These are phyloP conservation scores for Didymellaceae sp. DNA, from an alignment of 2,329 filamentous ascomycete genomes.

Conservation along the genomic window DNA sequence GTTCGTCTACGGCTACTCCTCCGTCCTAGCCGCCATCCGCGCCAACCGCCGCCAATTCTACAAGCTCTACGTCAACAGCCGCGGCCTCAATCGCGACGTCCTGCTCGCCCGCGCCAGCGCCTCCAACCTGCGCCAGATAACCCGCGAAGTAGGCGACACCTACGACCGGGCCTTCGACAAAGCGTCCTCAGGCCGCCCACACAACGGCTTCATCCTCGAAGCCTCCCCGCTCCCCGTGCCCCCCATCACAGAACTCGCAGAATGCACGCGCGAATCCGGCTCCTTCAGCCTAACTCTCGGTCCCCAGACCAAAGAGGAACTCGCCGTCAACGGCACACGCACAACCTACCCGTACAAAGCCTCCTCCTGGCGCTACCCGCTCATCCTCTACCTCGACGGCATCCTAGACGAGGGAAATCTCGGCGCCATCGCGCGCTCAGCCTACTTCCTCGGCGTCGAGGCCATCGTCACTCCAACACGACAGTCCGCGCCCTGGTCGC, in stretches of 20 bases:
- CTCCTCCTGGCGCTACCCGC: slow-evolving; percentile 64
- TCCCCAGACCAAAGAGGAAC: slow-evolving; percentile 77
- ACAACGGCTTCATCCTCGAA: slow-evolving; percentile 90
- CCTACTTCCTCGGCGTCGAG: slow-evolving; percentile 88
- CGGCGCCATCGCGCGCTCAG: slow-evolving; percentile 85
- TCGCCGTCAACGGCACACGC: slow-evolving; percentile 71
- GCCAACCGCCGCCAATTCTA: slow-evolving; percentile 76
- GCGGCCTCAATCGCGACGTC: slow-evolving; percentile 27
- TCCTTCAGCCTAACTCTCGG: slow-evolving; percentile 54
- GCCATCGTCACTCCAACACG: slow-evolving; percentile 78
- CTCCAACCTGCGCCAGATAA: slow-evolving; percentile 28
- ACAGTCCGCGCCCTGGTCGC: slow-evolving; percentile 73
- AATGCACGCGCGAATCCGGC: slow-evolving; percentile 51
- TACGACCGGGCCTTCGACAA: slow-evolving; percentile 78
- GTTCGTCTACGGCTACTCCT: slow-evolving; percentile 85
- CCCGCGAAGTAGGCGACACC: slow-evolving; percentile 63
- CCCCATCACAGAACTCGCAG: slow-evolving; percentile 67
- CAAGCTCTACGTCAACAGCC: slow-evolving; percentile 72
- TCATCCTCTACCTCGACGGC: slow-evolving; percentile 76
- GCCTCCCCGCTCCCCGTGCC: slow-evolving; percentile 79
- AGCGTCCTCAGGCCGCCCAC: slow-evolving; percentile 80
- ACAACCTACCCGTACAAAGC: slow-evolving; percentile 56
- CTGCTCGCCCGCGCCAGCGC: slow-evolving; percentile 30
- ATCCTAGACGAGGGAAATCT: slow-evolving; percentile 89
- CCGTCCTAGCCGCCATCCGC: slow-evolving; percentile 79